Evolutionary conservation across 192 early-diverging fungal genomes (phyloP).

Genomic region (Jimgerdemannia flammicorona): DNA sequence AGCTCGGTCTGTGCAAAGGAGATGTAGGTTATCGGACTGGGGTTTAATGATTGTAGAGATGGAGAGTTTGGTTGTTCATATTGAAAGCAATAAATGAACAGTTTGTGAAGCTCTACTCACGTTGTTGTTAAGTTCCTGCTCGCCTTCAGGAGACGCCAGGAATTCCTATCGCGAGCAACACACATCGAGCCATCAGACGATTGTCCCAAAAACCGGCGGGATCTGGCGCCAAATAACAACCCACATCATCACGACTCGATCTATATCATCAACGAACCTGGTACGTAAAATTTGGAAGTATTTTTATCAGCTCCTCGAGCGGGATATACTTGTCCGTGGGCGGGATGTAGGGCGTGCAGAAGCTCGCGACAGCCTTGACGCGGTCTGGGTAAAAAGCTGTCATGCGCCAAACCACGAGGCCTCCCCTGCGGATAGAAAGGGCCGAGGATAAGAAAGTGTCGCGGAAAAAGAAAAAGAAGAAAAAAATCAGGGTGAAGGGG

Average conservation of each 20-base stretch:
- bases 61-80: neutral
- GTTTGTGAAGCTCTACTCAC: neutral
- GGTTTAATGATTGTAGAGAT: too few relatives aligned
- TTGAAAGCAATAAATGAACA: neutral
- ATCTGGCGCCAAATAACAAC: too few relatives aligned
- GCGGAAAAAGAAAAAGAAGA: neutral
- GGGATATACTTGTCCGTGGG: slow-evolving; percentile 25
- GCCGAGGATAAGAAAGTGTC: slow-evolving; percentile 6
- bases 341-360: slow-evolving; percentile 53
- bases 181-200: too few relatives aligned
- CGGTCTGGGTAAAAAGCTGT: slow-evolving; percentile 58
- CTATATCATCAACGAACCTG: slow-evolving; percentile 15
- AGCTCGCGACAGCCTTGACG: slow-evolving; percentile 40
- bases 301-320: slow-evolving; percentile 40
- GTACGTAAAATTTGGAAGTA: slow-evolving; percentile 48
- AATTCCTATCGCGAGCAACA: neutral
- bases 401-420: slow-evolving; percentile 46
- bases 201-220: too few relatives aligned
- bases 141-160: neutral
- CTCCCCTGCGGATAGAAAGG: slow-evolving; percentile 27
- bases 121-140: neutral
- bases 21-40: neutral
- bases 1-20: neutral
- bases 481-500: neutral
- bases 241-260: too few relatives aligned